phyloP scores from a whole-genome alignment of 2,329 filamentous ascomycete genomes.

The Pseudogymnoascus sp. region DNA sequence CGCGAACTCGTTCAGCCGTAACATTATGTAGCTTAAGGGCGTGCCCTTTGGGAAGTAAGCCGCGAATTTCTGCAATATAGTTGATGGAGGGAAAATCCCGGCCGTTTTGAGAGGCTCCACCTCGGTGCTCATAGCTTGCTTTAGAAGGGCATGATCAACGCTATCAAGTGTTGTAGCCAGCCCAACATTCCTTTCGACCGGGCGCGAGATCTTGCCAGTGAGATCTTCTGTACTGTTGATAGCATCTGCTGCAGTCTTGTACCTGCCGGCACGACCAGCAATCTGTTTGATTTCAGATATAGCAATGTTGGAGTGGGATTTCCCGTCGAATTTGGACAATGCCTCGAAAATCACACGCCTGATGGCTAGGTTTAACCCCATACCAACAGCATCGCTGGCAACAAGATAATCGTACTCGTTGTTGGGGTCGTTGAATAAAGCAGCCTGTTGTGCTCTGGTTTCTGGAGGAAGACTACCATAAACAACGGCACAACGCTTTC shows the following conservation, averaged over 20 bases:
- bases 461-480: slow-evolving; percentile 90
- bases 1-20: slow-evolving; percentile 63
- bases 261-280: slow-evolving; percentile 83
- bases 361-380: slow-evolving; percentile 91
- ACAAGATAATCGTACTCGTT: slow-evolving; percentile 95
- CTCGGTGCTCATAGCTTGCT: slow-evolving; percentile 52
- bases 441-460: slow-evolving; percentile 82
- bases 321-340: slow-evolving; percentile 62
- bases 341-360: slow-evolving; percentile 85
- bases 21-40: slow-evolving; percentile 75
- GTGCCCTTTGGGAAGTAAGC: slow-evolving; percentile 73
- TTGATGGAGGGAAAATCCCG: slow-evolving; percentile 64
- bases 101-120: slow-evolving; percentile 61
- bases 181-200: slow-evolving; percentile 41
- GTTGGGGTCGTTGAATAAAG: slow-evolving; percentile 86
- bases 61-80: slow-evolving; percentile 66
- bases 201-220: not conserved
- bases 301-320: slow-evolving; percentile 37
- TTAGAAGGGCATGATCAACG: slow-evolving; percentile 57
- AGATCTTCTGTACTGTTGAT: slow-evolving; percentile 20
- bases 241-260: slow-evolving; percentile 59
- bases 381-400: slow-evolving; percentile 91
- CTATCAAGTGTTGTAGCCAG: slow-evolving; percentile 71
- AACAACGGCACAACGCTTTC: slow-evolving; percentile 78
- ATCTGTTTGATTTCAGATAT: slow-evolving; percentile 89